Conservation (phyloP, 495 filamentous ascomycete species). For the Cairneyella variabilis region DNA sequence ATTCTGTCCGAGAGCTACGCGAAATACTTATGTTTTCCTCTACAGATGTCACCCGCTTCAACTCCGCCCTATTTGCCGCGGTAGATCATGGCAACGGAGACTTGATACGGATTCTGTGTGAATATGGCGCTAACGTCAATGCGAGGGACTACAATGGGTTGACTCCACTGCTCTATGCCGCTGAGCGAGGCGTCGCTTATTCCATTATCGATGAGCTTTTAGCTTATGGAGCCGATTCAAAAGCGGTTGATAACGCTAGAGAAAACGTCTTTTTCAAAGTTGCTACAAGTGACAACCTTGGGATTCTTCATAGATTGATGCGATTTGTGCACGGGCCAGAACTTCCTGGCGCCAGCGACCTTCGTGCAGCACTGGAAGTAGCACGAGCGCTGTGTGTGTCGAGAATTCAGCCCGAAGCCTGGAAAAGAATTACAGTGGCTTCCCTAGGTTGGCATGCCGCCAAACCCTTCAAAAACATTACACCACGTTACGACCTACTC, state of each 20-base stretch:
- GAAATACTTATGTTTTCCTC: background rate
- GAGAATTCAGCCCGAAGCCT: background rate
- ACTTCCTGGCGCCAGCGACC: background rate
- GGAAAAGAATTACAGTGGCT: background rate
- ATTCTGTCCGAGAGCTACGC: background rate
- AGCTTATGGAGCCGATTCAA: background rate
- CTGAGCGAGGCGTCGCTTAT: background rate
- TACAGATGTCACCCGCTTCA: background rate
- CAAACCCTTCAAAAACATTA: background rate
- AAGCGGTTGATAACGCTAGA: background rate
- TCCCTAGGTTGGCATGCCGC: background rate
- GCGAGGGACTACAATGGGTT: background rate
- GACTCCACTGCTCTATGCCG: background rate
- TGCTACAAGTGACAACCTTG: background rate
- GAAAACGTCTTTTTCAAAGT: background rate
- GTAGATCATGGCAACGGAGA: background rate
- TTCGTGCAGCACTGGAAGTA: background rate
- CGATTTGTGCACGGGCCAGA: background rate
- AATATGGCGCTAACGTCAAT: background rate
- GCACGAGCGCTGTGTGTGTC: background rate
- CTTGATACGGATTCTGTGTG: background rate
- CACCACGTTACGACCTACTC: background rate
- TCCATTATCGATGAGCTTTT: background rate
- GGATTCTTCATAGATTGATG: background rate
- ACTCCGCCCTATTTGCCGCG: background rate